Percentiles rank a stretch among this genome's conserved stretches.
These are phyloP conservation scores for Nymphaea thermarum DNA, from an alignment of 164 flowering plant genomes.

Conservation along the genomic window DNA sequence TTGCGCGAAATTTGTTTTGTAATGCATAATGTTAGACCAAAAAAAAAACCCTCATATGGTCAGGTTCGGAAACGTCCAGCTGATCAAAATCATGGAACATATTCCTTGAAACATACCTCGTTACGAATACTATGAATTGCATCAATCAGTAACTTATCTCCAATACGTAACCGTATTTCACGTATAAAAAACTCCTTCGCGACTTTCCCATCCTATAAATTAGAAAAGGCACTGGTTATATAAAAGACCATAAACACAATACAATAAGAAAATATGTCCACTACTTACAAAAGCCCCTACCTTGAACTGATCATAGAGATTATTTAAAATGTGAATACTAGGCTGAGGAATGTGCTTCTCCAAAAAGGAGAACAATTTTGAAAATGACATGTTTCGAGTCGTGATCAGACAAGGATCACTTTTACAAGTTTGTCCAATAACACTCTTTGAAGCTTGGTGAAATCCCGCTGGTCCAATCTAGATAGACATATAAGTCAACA, in stretches of 20 bases:
- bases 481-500: background rate
- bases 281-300: conserved; percentile 6
- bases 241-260: background rate
- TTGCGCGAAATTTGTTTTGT: background rate
- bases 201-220: conserved; percentile 1
- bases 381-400: background rate
- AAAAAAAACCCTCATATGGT: too few species aligned
- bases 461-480: background rate
- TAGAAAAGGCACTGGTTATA: background rate
- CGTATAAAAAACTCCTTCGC: background rate
- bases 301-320: conserved; percentile 13
- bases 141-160: background rate
- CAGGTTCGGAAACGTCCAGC: too few species aligned
- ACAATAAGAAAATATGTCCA: background rate
- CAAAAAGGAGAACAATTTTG: background rate
- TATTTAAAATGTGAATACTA: background rate
- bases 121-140: conserved; percentile 2
- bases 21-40: background rate
- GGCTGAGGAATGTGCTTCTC: background rate
- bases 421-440: background rate
- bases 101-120: background rate
- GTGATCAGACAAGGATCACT: background rate
- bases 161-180: background rate
- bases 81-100: too few species aligned
- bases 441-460: background rate